Base-by-base conservation (phyloP, 2,329 filamentous ascomycete genomes). In the Coleophoma crateriformis region DNA sequence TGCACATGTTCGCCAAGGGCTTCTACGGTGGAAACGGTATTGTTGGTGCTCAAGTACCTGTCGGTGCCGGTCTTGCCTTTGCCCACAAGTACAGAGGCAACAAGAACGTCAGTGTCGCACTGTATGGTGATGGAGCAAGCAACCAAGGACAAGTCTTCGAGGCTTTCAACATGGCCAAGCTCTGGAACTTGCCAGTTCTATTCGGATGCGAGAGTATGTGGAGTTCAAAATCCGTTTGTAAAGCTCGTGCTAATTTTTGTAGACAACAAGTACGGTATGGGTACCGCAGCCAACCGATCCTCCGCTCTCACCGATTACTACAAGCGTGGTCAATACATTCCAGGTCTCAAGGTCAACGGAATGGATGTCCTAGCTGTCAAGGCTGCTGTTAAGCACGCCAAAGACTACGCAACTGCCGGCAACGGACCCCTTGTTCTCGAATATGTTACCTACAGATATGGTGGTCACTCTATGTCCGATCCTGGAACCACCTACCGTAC, bases 201-300 rank as follows among this genome's bases (percentile, higher is more conserved):
- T 99, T 99, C 68, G 91, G 90, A 62, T 99, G 94, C 73, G 94
- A 99, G 80, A 99, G 91, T 96, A 77, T 71, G 90, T 82, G 39
- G 2, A n/a, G 14, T 38, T 35, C 45, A 3, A 15, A 27, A 14
- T 4, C 12, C 41, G 32, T 44, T 33, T 13, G 11, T n/a, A 20
- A n/a, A 39, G 12, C 32, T 22, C 19, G 40, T 65, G 70, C 57
- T 71, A 57, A 5, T 46, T 14, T 34, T 19, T 32, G 15, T 49
- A 96, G 91, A 99, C 84, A 99, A 99, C 87, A 99, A 99, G 77
- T 99, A 99, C 71, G 94, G 94, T 72, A 99, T 99, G 94, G 94
- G 94, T 75, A 99, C 94, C 57, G 88, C 94, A 54, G 92, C 94
- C 61, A 86, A 87, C 73, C 90, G 94, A 65, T 91, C 94, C 54